Evolutionary conservation across 2,329 filamentous ascomycete genomes (phyloP).

Genomic region (Teratosphaeria destructans): DNA sequence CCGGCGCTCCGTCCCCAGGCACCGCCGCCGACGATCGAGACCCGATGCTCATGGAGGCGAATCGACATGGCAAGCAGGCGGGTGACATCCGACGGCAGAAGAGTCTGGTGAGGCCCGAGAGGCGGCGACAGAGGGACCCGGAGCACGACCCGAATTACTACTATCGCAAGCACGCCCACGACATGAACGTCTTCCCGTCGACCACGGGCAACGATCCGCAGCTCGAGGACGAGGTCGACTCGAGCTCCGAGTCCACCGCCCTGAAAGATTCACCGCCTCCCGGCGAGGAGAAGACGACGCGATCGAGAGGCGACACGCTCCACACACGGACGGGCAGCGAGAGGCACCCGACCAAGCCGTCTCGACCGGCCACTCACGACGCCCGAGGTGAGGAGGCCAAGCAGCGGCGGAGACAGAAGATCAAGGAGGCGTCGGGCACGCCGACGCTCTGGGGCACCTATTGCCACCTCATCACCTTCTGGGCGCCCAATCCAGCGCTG

Average conservation of each 20-base stretch:
- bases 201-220: conserved; percentile 87
- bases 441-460: conserved; percentile 93
- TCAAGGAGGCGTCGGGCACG: conserved; percentile 54
- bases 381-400: conserved; percentile 33
- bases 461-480: conserved; percentile 88
- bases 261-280: conserved; percentile 32
- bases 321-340: conserved; percentile 26
- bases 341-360: conserved; percentile 26
- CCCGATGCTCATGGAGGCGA: conserved; percentile 37
- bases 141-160: conserved; percentile 86
- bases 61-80: conserved; percentile 28
- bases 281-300: conserved; percentile 19
- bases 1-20: conserved; percentile 33
- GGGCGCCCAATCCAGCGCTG: conserved; percentile 78
- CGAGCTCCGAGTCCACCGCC: conserved; percentile 45
- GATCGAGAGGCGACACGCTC: neutral
- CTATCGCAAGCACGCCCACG: conserved; percentile 87
- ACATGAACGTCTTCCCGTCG: conserved; percentile 83
- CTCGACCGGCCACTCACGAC: conserved; percentile 57
- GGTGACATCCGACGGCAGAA: conserved; percentile 59
- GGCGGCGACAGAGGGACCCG: conserved; percentile 63
- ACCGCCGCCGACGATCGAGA: conserved; percentile 39
- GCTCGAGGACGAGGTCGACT: conserved; percentile 50
- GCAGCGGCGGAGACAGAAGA: conserved; percentile 43
- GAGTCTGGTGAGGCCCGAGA: conserved; percentile 81